Evolutionary conservation across 1,284 basidiomycete genomes (phyloP).

Genomic region (Ustilago nuda): DNA sequence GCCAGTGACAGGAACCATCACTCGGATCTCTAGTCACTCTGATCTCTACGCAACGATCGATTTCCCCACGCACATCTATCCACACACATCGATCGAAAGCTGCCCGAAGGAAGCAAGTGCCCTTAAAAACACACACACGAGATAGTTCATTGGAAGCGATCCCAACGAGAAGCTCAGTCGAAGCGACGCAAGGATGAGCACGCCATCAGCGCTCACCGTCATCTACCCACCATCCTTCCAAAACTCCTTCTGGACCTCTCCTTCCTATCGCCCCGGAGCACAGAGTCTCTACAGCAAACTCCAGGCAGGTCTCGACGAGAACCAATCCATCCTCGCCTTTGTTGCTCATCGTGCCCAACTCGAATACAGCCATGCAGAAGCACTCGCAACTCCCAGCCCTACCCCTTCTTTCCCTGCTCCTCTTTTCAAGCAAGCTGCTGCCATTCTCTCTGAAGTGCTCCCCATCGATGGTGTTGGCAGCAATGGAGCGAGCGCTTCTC

Average conservation of each 20-base stretch:
- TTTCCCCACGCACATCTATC: neutral
- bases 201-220: constrained; percentile 56
- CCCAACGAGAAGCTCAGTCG: no score
- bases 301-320: constrained; percentile 65
- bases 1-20: no score
- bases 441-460: constrained; percentile 44
- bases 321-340: constrained; percentile 59
- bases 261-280: constrained; percentile 62
- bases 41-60: neutral
- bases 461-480: constrained; percentile 18
- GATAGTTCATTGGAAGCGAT: neutral
- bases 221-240: constrained; percentile 60
- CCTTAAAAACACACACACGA: no score
- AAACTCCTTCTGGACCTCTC: constrained; percentile 65
- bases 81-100: neutral
- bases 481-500: constrained; percentile 11
- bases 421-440: constrained; percentile 51
- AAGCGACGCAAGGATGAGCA: constrained; percentile 51
- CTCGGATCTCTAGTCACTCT: no score
- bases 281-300: constrained; percentile 58
- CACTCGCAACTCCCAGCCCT: constrained; percentile 49
- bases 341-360: constrained; percentile 58
- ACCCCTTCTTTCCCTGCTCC: constrained; percentile 34
- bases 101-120: neutral
- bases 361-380: constrained; percentile 60